A percentile compares a stretch with the other conserved stretches of the same genome.
phyloP scores from a whole-genome alignment of 2,329 filamentous ascomycete genomes.

The Venturia oleaginea region DNA sequence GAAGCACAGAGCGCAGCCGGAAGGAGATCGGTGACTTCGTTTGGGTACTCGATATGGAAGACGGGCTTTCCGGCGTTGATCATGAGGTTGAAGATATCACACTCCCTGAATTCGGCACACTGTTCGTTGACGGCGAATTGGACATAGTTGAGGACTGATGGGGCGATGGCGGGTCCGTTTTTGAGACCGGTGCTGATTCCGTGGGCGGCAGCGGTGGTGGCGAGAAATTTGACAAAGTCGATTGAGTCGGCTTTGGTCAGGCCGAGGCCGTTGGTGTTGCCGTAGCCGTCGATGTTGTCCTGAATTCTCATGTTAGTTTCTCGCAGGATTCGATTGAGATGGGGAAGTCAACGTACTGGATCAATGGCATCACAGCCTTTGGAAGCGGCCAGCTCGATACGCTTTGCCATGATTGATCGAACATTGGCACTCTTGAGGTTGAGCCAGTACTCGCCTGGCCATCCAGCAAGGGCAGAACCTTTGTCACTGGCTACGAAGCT shows the following conservation, averaged over 20 bases:
- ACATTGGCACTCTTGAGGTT: constrained; percentile 50
- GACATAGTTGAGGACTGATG: constrained; percentile 39
- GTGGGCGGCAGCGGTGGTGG: background rate
- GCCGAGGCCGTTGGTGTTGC: constrained; percentile 17
- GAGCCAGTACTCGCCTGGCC: constrained; percentile 60
- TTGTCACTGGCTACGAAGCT: constrained; percentile 47
- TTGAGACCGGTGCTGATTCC: constrained; percentile 37
- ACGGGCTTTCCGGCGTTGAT: constrained; percentile 55
- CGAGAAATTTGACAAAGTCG: constrained; percentile 11
- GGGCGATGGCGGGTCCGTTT: constrained; percentile 6
- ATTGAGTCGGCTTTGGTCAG: constrained; percentile 11
- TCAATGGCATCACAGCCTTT: constrained; percentile 59
- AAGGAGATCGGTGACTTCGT: background rate
- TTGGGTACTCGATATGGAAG: constrained; percentile 63
- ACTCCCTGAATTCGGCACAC: constrained; percentile 53
- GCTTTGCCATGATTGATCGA: constrained; percentile 51
- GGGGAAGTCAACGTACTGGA: constrained; percentile 16
- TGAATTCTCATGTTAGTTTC: background rate
- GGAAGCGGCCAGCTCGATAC: constrained; percentile 48
- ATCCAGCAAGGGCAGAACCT: constrained; percentile 51
- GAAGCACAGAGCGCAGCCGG: constrained; percentile 7
- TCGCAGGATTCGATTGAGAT: background rate
- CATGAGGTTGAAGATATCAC: constrained; percentile 49
- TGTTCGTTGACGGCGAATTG: constrained; percentile 64
- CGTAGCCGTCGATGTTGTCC: constrained; percentile 21